Evolutionary conservation across 1,284 basidiomycete species (phyloP).

Genomic region (Moniliella sp.): DNA sequence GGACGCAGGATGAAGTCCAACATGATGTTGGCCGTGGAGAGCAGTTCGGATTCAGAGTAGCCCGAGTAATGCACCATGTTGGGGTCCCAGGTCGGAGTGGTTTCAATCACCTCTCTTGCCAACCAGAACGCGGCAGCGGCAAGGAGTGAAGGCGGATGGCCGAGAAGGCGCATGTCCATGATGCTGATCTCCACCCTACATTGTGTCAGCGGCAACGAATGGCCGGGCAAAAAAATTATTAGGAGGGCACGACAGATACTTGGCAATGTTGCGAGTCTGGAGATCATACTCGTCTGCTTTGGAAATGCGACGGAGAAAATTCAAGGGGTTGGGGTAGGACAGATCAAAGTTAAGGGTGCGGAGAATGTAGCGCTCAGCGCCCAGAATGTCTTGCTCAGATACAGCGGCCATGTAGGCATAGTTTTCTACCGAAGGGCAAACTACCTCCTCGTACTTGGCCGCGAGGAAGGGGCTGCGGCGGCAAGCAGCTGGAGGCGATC

Average conservation of each 20-base stretch:
- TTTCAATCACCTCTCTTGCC: slow-evolving; percentile 57
- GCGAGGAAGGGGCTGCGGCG: slow-evolving; percentile 72
- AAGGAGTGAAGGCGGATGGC: slow-evolving; percentile 58
- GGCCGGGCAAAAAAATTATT: too few relatives aligned
- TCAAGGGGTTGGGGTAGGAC: slow-evolving; percentile 75
- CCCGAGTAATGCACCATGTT: slow-evolving; percentile 73
- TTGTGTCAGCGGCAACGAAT: too few relatives aligned
- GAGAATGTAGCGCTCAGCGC: slow-evolving; percentile 72
- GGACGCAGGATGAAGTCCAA: slow-evolving; percentile 47
- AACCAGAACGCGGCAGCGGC: slow-evolving; percentile 79
- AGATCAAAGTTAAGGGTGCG: slow-evolving; percentile 81
- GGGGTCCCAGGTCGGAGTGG: slow-evolving; percentile 60
- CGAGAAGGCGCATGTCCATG: slow-evolving; percentile 64
- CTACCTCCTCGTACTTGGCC: slow-evolving; percentile 84
- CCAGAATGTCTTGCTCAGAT: slow-evolving; percentile 27
- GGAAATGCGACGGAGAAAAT: slow-evolving; percentile 54
- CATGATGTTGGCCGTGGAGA: slow-evolving; percentile 77
- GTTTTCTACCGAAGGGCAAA: slow-evolving; percentile 63
- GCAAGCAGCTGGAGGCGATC: slow-evolving; percentile 83
- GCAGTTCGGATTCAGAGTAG: slow-evolving; percentile 59
- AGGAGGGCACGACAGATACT: too few relatives aligned
- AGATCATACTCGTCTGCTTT: slow-evolving; percentile 43
- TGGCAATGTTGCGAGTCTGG: slow-evolving; percentile 69
- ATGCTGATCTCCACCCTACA: slow-evolving; percentile 75
- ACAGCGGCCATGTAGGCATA: slow-evolving; percentile 43